A percentile compares a stretch with the other conserved stretches of the same genome.
Conservation (phyloP, 495 filamentous ascomycete genomes). For the Oidiodendron maius region DNA sequence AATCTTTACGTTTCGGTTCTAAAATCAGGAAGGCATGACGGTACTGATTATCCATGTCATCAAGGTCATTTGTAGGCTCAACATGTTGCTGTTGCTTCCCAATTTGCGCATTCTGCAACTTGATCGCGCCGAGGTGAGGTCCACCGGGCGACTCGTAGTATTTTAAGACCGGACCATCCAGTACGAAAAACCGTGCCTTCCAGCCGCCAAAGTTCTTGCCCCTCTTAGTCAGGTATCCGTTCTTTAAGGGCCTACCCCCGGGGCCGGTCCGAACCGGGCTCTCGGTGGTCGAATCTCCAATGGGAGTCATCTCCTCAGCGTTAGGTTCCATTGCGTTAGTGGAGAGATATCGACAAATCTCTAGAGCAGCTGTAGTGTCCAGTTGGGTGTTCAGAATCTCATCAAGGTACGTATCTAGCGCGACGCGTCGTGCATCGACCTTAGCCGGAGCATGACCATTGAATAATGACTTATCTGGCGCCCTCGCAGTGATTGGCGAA, state of each 20-base stretch:
- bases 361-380: constrained; percentile 71
- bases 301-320: constrained; percentile 51
- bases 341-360: constrained; percentile 83
- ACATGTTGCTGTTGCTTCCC: constrained; percentile 69
- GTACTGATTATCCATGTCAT: constrained; percentile 87
- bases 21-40: constrained; percentile 92
- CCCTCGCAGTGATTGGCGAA: constrained; percentile 57
- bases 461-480: constrained; percentile 83
- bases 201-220: constrained; percentile 99
- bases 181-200: constrained; percentile 91
- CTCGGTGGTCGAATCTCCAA: constrained; percentile 39
- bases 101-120: constrained; percentile 84
- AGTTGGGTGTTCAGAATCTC: constrained; percentile 74
- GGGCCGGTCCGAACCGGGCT: constrained; percentile 39
- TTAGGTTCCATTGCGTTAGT: constrained; percentile 76
- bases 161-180: constrained; percentile 82
- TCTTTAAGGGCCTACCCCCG: constrained; percentile 66
- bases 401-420: constrained; percentile 81
- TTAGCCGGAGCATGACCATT: constrained; percentile 91
- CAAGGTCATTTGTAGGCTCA: constrained; percentile 49
- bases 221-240: constrained; percentile 90
- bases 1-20: constrained; percentile 95
- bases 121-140: constrained; percentile 86
- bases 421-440: constrained; percentile 77
- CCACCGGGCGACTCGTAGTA: constrained; percentile 91